These are phyloP conservation scores for Scolecobasidium constrictum DNA, from an alignment of 2,329 filamentous ascomycete genomes.

Conservation along the genomic window DNA sequence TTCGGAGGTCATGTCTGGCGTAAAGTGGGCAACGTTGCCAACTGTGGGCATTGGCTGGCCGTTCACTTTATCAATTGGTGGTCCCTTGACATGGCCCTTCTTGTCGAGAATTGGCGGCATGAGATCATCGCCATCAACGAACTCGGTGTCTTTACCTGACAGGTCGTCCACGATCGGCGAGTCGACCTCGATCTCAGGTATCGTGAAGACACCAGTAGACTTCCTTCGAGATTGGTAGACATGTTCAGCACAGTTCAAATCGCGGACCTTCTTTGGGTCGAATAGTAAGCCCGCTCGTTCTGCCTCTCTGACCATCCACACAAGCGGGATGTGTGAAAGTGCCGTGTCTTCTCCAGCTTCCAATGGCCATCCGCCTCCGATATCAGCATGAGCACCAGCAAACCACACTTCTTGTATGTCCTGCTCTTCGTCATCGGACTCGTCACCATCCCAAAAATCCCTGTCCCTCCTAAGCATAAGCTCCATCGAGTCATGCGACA, in stretches of 20 bases:
- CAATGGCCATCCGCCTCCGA: conserved; percentile 64
- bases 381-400: conserved; percentile 65
- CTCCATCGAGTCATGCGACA: conserved; percentile 17
- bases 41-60: background rate
- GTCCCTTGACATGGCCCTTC: background rate
- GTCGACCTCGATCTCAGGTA: conserved; percentile 2
- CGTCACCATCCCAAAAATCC: conserved; percentile 25
- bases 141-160: conserved; percentile 11
- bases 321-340: conserved; percentile 56
- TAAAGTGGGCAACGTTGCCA: background rate
- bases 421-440: conserved; percentile 35
- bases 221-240: conserved; percentile 12
- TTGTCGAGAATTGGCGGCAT: background rate
- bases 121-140: background rate
- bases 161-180: background rate
- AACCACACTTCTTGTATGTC: conserved; percentile 79
- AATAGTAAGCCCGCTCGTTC: conserved; percentile 57
- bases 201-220: background rate
- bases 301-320: conserved; percentile 60
- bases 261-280: conserved; percentile 54
- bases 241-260: conserved; percentile 51
- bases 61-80: background rate
- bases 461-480: conserved; percentile 16
- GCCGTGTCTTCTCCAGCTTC: conserved; percentile 43
- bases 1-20: background rate